Percentiles rank a stretch among this genome's conserved stretches.
Conservation (phyloP, 495 filamentous ascomycete species). For the Cenococcum geophilum region DNA sequence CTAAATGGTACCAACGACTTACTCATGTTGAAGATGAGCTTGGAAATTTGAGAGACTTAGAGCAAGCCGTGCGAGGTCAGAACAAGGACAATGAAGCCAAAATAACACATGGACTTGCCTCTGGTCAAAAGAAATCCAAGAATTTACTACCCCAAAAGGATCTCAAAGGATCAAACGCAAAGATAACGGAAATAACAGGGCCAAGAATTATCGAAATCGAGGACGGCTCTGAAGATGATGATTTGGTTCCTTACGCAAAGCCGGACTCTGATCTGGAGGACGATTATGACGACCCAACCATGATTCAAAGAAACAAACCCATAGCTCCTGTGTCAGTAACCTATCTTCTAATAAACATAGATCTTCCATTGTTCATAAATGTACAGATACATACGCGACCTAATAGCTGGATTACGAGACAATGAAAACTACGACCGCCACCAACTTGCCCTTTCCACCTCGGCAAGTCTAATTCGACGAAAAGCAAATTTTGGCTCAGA, state of each 20-base stretch:
- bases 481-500: constrained; percentile 86
- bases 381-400: constrained; percentile 72
- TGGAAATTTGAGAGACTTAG: constrained; percentile 48
- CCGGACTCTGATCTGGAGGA: constrained; percentile 91
- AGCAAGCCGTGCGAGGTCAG: constrained; percentile 32
- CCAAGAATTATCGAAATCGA: constrained; percentile 36
- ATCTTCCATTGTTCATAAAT: constrained; percentile 26
- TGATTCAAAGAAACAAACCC: constrained; percentile 74
- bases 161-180: constrained; percentile 34
- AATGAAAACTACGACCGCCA: constrained; percentile 78
- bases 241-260: constrained; percentile 76
- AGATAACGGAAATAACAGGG: constrained; percentile 55
- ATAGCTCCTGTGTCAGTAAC: constrained; percentile 68
- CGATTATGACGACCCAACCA: constrained; percentile 83
- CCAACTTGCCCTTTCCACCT: constrained; percentile 68
- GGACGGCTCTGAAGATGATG: constrained; percentile 58
- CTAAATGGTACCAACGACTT: constrained; percentile 68
- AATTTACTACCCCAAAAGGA: not conserved
- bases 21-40: constrained; percentile 56
- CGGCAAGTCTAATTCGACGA: constrained; percentile 73
- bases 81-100: not conserved
- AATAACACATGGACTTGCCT: not conserved
- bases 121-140: constrained; percentile 3
- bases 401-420: constrained; percentile 72
- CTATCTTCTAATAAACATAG: not conserved